Base-by-base conservation (phyloP, 805 yeast species). In the Hanseniaspora nectarophila region DNA sequence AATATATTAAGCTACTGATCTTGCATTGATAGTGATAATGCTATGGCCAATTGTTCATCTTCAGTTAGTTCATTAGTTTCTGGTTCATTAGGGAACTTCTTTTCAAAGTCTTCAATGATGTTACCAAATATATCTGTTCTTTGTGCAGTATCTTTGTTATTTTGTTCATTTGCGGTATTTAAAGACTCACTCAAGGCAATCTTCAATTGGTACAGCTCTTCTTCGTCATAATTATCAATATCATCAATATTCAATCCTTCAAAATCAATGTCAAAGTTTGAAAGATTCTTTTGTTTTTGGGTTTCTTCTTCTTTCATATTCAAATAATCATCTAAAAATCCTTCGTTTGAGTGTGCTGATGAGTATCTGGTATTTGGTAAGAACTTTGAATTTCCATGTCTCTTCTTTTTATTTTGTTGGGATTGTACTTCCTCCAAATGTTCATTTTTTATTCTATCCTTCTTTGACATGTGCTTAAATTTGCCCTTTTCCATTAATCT, bases 111-210 rank as follows among this genome's bases (percentile, higher is more conserved):
- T 29, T 44, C 47, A 6, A 37, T 43, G 15, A 51, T 39, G 29
- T 31, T 45, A 8, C 24, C 53, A 43, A 43, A 33, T 6, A 46
- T 16, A 40, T 52, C 48, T 12, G 31, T 31, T 43, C 33, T 21
- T 5, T 31, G 12, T 40, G n/a, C 13, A 7, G 28, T 16, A 5
- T 21, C 48, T 15, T 18, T 29, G 13, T 31, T 34, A 12, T 13
- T 35, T 1, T n/a, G n/a, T n/a, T 39, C 23, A 2, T 56, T 49
- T 50, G 59, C 59, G 9, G 18, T 9, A 15, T 13, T 21, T 18
- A 48, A 13, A 2, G 70, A 66, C 51, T 66, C 70, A 58, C 66
- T 54, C 26, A 66, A 44, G 2, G 70, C 70, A 44, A 66, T 65
- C 47, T 59, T 55, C 39, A 65, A 51, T 42, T 63, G 66, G 9